Evolutionary conservation across 345 rosid genomes (phyloP), one percentile per base, ranked within the genome.

Genomic region (Dipteronia sinensis): DNA sequence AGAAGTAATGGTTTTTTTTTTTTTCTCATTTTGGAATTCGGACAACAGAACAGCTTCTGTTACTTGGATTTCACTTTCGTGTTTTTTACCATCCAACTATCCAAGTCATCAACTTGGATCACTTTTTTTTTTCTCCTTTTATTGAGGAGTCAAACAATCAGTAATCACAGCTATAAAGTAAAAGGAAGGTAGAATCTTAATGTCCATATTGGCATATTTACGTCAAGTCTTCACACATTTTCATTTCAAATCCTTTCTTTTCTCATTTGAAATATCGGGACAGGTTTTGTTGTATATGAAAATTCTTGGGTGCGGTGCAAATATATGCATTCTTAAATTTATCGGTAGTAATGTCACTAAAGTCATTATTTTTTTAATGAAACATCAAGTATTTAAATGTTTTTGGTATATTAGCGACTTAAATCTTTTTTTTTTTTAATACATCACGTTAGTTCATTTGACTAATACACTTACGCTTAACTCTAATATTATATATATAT

Each of bases 151-250:
- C 67, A 53, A 68, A 62, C n/a, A n/a, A n/a, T n/a, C n/a, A n/a
- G n/a, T 20, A 59, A 81, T 27, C 19, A 72, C 77, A 81, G 74
- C 80, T 59, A 63, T 23, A 61, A 76, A 67, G 77, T 10, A 61
- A 76, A 53, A 55, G 15, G 20, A 31, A 20, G 22, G 10, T 20
- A 58, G 63, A 29, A 22, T 17, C 59, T 7, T n/a, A 49, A 3
- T 49, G 38, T 38, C 6, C 51, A 13, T 61, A 27, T 27, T n/a
- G n/a, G n/a, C n/a, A 27, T 27, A 70, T 27, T 47, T 46, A 44
- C 20, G 12, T 23, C 58, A 47, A 47, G 40, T 47, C 68, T 16
- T 1, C 5, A 53, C 7, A 53, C 58, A 53, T 7, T 53, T 53
- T 16, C 58, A 16, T 53, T 53, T 53, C 58, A 16, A 53, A 17